Evolutionary conservation across 2,329 filamentous ascomycete genomes (phyloP).

Genomic region (Thelonectria rubi): DNA sequence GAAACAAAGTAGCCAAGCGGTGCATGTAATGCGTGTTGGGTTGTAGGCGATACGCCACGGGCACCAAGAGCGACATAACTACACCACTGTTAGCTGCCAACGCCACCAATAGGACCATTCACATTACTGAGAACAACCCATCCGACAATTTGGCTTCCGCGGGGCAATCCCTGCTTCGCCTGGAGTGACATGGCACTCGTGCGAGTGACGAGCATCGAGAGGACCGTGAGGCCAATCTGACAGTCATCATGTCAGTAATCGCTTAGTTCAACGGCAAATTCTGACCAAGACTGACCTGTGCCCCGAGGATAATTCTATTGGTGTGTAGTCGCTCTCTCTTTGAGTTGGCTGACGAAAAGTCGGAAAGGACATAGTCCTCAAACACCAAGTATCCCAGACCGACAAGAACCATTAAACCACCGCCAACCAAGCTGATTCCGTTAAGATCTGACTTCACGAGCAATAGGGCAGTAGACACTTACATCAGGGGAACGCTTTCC

Average conservation of each 20-base stretch:
- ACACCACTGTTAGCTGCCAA: conserved; percentile 27
- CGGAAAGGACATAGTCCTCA: conserved; percentile 69
- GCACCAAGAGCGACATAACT: conserved; percentile 80
- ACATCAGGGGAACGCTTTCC: conserved; percentile 81
- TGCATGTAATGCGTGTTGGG: conserved; percentile 91
- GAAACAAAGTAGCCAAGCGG: conserved; percentile 85
- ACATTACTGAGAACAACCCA: conserved; percentile 78
- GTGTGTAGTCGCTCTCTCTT: conserved; percentile 51
- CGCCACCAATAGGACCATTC: not conserved
- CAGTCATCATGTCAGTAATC: conserved; percentile 21
- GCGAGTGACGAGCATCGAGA: conserved; percentile 86
- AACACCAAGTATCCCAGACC: conserved; percentile 83
- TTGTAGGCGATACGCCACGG: conserved; percentile 81
- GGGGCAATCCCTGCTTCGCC: conserved; percentile 82
- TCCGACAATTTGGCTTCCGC: conserved; percentile 87
- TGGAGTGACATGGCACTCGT: conserved; percentile 88
- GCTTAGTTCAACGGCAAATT: not conserved
- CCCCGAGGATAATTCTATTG: conserved; percentile 69
- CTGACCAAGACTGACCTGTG: conserved; percentile 61
- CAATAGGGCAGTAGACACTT: conserved; percentile 43
- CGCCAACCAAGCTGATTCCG: conserved; percentile 71
- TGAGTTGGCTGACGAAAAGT: conserved; percentile 47
- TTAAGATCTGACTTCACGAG: conserved; percentile 19
- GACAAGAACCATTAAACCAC: conserved; percentile 77
- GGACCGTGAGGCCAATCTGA: conserved; percentile 77